Evolutionary conservation across 2,329 filamentous ascomycete species (phyloP).

Genomic region (Mollisia scopiformis): DNA sequence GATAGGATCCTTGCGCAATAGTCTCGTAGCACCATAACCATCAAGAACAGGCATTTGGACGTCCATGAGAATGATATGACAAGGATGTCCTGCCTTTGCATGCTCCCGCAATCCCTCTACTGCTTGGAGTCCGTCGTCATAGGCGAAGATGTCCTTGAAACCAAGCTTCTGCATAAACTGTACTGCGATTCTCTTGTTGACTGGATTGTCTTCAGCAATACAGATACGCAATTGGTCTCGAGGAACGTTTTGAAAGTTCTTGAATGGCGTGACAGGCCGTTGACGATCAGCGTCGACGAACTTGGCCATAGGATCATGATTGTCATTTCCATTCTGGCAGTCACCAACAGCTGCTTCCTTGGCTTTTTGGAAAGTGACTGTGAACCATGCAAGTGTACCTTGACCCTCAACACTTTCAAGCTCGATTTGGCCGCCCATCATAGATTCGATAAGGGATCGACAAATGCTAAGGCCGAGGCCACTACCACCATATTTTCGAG

Average conservation of each 20-base stretch:
- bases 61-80: slow-evolving; percentile 93
- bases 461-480: slow-evolving; percentile 91
- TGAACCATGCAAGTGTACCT: slow-evolving; percentile 78
- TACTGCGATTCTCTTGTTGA: slow-evolving; percentile 93
- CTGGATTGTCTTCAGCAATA: slow-evolving; percentile 93
- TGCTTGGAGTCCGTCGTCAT: slow-evolving; percentile 85
- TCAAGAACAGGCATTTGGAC: slow-evolving; percentile 95
- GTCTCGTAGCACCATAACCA: slow-evolving; percentile 87
- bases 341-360: slow-evolving; percentile 63
- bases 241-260: slow-evolving; percentile 73
- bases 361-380: slow-evolving; percentile 83
- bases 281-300: slow-evolving; percentile 45
- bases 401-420: slow-evolving; percentile 75
- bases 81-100: slow-evolving; percentile 72
- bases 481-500: slow-evolving; percentile 88
- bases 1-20: slow-evolving; percentile 76
- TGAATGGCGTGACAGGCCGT: slow-evolving; percentile 47
- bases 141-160: slow-evolving; percentile 80
- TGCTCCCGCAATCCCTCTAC: slow-evolving; percentile 83
- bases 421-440: slow-evolving; percentile 85
- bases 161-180: slow-evolving; percentile 87
- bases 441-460: slow-evolving; percentile 90
- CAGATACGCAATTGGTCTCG: slow-evolving; percentile 83
- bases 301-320: slow-evolving; percentile 43
- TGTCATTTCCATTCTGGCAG: slow-evolving; percentile 42